Evolutionary conservation across 305 asterid species (phyloP), one percentile per base, ranked within the genome.

Genomic region (Fraxinus platypoda): DNA sequence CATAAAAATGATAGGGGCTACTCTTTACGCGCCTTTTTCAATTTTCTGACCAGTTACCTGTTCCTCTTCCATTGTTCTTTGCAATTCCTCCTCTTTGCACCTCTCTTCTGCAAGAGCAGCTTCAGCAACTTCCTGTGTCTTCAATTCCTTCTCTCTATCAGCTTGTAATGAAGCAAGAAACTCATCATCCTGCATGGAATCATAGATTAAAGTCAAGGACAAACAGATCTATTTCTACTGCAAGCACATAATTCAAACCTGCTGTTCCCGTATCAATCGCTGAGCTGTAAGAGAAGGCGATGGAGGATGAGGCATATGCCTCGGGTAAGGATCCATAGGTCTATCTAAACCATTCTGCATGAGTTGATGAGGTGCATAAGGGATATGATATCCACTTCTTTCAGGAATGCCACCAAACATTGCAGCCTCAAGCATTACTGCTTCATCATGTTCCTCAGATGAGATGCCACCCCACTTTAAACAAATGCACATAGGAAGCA

Each of bases 381-480:
- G 97, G 71, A 88, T 76, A 84, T 81, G 89, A 88, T 91, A 92
- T 38, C 91, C 94, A 83, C 84, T 88, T 71, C 91, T 92, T 87
- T 95, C 99, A 64, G 97, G 95, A 31, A 95, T 78, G 79, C 99
- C 98, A 80, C 99, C 98, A 90, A 94, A 94, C 94, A 95, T 88
- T 59, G 98, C 99, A 83, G 99, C 99, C 87, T 95, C 99, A 78
- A 94, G 98, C 98, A 94, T 94, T 68, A 93, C 98, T 76, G 98
- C 98, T 87, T 94, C 98, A 76, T 94, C 98, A 34, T 93, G 98
- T 84, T 94, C 98, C 90, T 76, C 95, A 19, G 98, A 92, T 77
- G 98, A 94, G 77, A 94, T 94, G 82, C 98, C 98, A 72, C 98
- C 98, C 98, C 98, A 94, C 98, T 94, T 86, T 77, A 86, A 49